phyloP scores from a whole-genome alignment of 495 filamentous ascomycete genomes.

The Zalerion maritima region DNA sequence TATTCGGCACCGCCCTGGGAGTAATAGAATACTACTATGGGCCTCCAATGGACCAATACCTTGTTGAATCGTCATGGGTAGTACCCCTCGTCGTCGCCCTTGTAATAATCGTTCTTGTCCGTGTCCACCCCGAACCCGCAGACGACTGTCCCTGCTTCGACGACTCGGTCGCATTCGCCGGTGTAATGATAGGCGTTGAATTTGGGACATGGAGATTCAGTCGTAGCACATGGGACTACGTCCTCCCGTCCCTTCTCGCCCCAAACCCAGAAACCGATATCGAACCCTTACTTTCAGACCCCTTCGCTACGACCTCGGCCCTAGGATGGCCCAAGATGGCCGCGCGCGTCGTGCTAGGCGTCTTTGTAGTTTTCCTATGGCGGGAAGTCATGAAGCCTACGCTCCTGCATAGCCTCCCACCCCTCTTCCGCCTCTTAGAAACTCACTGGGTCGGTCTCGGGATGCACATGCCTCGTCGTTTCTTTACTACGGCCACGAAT shows the following conservation, averaged over 20 bases:
- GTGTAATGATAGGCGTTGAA: slow-evolving; percentile 70
- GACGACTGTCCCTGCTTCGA: slow-evolving; percentile 98
- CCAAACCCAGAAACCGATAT: too few species aligned
- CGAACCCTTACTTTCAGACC: too few species aligned
- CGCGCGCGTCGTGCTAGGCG: slow-evolving; percentile 59
- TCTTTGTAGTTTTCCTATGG: slow-evolving; percentile 76
- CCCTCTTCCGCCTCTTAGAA: slow-evolving; percentile 76
- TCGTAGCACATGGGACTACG: slow-evolving; percentile 38
- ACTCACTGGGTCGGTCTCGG: too few species aligned
- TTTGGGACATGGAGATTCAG: slow-evolving; percentile 69
- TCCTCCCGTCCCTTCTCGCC: slow-evolving; percentile 31
- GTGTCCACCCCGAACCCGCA: slow-evolving; percentile 87
- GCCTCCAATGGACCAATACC: slow-evolving; percentile 47
- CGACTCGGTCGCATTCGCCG: slow-evolving; percentile 86
- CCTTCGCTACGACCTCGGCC: slow-evolving; percentile 44
- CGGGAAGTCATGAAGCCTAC: slow-evolving; percentile 74
- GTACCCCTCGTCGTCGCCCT: slow-evolving; percentile 46
- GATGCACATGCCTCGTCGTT: slow-evolving; percentile 63
- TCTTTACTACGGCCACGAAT: slow-evolving; percentile 80
- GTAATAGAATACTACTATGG: slow-evolving; percentile 60
- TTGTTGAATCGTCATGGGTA: slow-evolving; percentile 40
- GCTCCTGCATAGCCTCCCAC: slow-evolving; percentile 62
- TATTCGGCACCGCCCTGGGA: slow-evolving; percentile 52
- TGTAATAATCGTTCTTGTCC: slow-evolving; percentile 56
- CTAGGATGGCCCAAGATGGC: slow-evolving; percentile 46